Percentiles rank a stretch among this genome's conserved stretches.
Conservation (phyloP, 2,329 filamentous ascomycete genomes). For the Exophiala sp. region DNA sequence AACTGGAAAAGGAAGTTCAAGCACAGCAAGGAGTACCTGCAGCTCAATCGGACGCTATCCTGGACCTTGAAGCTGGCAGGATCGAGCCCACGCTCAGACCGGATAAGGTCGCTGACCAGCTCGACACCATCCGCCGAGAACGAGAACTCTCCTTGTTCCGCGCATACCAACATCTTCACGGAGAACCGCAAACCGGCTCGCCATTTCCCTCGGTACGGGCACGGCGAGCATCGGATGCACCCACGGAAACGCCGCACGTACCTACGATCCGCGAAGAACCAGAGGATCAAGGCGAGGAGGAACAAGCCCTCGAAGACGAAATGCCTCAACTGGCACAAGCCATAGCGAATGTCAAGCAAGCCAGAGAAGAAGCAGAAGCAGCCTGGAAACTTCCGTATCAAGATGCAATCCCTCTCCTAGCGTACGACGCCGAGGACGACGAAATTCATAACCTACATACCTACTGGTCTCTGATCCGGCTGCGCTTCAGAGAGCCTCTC, state of each 20-base stretch:
- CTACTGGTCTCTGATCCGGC: conserved; percentile 49
- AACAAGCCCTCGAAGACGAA: not conserved
- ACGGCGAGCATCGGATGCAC: conserved; percentile 8
- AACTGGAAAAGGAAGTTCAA: conserved; percentile 33
- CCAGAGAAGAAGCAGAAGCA: conserved; percentile 16
- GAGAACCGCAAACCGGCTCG: conserved; percentile 8
- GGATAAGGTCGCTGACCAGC: conserved; percentile 5
- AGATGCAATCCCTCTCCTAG: conserved; percentile 45
- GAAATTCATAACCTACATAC: conserved; percentile 50
- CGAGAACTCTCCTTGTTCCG: conserved; percentile 12
- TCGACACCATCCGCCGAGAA: conserved; percentile 14
- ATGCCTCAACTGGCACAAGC: conserved; percentile 8
- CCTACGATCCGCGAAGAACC: not conserved
- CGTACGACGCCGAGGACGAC: conserved; percentile 43
- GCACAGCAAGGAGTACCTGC: conserved; percentile 3
- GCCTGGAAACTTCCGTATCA: conserved; percentile 35
- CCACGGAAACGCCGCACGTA: conserved; percentile 1
- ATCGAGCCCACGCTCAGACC: conserved; percentile 14
- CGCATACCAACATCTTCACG: conserved; percentile 8
- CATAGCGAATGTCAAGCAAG: conserved; percentile 14
- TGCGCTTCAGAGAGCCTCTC: conserved; percentile 51
- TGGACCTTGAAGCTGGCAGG: conserved; percentile 13
- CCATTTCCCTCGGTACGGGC: not conserved
- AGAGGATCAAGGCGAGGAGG: conserved; percentile 16
- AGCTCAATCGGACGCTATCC: not conserved